Evolutionary conservation across 108 stramenopile species (phyloP).

Genomic region (Schizochytrium sp.): DNA sequence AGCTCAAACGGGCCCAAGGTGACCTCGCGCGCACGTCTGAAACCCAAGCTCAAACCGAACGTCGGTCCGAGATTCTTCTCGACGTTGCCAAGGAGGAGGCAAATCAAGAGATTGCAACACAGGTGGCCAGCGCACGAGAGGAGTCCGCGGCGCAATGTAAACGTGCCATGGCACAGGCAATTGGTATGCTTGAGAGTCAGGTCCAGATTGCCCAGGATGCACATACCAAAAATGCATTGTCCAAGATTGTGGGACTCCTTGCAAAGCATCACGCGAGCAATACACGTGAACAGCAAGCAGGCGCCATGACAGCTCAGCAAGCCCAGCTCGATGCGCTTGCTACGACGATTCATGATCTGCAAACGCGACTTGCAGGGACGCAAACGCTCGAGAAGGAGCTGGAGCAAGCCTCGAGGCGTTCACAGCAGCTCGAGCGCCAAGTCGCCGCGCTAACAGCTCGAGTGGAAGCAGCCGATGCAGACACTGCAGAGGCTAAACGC

Average conservation of each 20-base stretch:
- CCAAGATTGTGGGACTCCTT: background rate
- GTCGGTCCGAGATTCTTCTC: background rate
- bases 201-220: background rate
- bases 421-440: background rate
- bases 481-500: background rate
- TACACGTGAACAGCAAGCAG: background rate
- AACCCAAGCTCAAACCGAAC: background rate
- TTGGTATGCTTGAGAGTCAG: background rate
- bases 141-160: background rate
- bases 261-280: background rate
- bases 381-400: background rate
- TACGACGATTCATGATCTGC: background rate
- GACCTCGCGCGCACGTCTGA: background rate
- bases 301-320: background rate
- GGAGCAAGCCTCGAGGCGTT: too few species aligned
- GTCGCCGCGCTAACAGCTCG: background rate
- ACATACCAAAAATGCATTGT: background rate
- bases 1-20: too few species aligned
- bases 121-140: background rate
- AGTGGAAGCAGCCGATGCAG: background rate
- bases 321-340: background rate
- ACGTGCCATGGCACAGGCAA: background rate
- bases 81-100: background rate
- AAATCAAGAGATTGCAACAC: background rate
- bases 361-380: background rate